Percentiles rank a stretch among this genome's conserved stretches.
Conservation (phyloP, 176 grass and related monocot species). For the Sorghum bicolor region Sorghum_bicolor_NCBIv3 NC_012870.2:17015501-17016000, state of each 20-base stretch:
- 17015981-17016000: no score
- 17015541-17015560: not conserved
- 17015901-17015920: no score
- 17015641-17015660: not conserved
- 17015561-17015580: not conserved
- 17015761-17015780: slow-evolving; percentile 1
- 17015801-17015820: no score
- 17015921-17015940: no score
- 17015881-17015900: no score
- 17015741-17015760: not conserved
- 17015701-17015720: not conserved
- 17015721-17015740: not conserved
- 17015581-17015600: slow-evolving; percentile 2
- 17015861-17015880: no score
- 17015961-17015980: no score
- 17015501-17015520: not conserved
- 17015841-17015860: no score
- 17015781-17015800: slow-evolving; percentile 3
- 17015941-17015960: no score
- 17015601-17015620: slow-evolving; percentile 12
- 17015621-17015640: not conserved
- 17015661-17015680: not conserved
- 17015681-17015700: not conserved
- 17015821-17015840: no score
- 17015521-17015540: not conserved